Evolutionary conservation across 352 stramenopile genomes (phyloP), one percentile per base, ranked within the genome.

Genomic region (Phytophthora lateralis): DNA sequence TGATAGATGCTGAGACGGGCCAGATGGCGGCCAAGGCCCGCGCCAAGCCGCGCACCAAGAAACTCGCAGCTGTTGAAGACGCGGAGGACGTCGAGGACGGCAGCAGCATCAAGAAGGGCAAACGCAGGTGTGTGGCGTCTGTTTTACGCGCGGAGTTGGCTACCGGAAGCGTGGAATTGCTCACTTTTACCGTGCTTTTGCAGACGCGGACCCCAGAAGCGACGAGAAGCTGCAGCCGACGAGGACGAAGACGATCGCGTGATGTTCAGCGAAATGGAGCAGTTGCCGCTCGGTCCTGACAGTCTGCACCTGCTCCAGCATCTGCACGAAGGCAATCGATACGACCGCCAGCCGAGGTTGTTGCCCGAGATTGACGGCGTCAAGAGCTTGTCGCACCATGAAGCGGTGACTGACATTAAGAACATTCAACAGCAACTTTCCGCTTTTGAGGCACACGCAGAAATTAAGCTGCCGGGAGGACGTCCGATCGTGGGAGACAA

Each of bases 361-460:
- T 55, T 91, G 45, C 82, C 82, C 0, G 76, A 88, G 5, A 82
- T 90, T 42, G 57, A 71, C n/a, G 77, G 80, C 42, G 75, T 91
- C 45, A 75, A 75, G 38, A 61, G 68, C 47, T 65, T 91, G 6
- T 73, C 78, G 6, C 50, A 52, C 6, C 76, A 72, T 9, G 82
- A 91, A 45, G 74, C 78, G 14, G 71, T 77, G 49, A 46, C 62
- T 14, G 82, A 91, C 55, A 61, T 91, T n/a, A 86, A 80, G 66
- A 63, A 51, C 26, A 87, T 91, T 11, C 69, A 85, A 57, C 71
- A 71, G 6, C 63, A 83, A 20, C 59, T 91, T 30, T 44, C 52
- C 4, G 60, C 64, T 8, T 91, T 87, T 27, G 82, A 91, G 58
- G 43, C 63, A 24, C 63, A 73, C 14, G 50, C 62, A 0, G 61